phyloP scores from a whole-genome alignment of 805 yeast species.

The Candida khao-thaluensis region DNA sequence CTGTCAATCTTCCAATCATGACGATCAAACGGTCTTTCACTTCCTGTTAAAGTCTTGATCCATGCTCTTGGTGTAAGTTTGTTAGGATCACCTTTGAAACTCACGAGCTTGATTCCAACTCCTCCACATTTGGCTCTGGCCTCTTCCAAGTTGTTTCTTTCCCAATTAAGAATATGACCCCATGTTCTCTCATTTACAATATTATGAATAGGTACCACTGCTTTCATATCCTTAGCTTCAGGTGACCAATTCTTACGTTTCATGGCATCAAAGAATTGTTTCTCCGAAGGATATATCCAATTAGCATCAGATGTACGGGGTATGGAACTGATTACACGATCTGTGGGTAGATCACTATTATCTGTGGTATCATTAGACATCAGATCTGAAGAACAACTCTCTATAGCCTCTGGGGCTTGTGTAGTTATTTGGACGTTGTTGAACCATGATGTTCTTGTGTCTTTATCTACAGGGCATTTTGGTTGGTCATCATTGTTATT shows the following conservation, averaged over 20 bases:
- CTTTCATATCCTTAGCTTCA: slow-evolving; percentile 74
- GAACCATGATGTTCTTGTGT: slow-evolving; percentile 38
- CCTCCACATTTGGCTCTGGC: slow-evolving; percentile 54
- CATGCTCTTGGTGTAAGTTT: slow-evolving; percentile 86
- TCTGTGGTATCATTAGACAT: slow-evolving; percentile 36
- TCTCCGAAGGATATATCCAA: slow-evolving; percentile 96
- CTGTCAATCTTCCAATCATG: slow-evolving; percentile 92
- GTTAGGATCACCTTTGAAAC: slow-evolving; percentile 86
- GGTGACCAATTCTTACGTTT: slow-evolving; percentile 87
- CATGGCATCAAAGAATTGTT: slow-evolving; percentile 95
- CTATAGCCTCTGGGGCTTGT: slow-evolving; percentile 34
- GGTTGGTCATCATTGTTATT: slow-evolving; percentile 17
- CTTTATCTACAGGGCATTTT: slow-evolving; percentile 27
- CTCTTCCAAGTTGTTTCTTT: slow-evolving; percentile 53
- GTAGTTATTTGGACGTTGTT: slow-evolving; percentile 34
- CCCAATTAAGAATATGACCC: slow-evolving; percentile 85
- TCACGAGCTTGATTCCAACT: slow-evolving; percentile 72
- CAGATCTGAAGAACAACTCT: slow-evolving; percentile 16
- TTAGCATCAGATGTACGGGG: slow-evolving; percentile 71
- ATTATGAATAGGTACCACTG: slow-evolving; percentile 92
- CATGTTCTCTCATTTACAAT: slow-evolving; percentile 92
- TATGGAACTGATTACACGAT: slow-evolving; percentile 75
- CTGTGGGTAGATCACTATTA: slow-evolving; percentile 54
- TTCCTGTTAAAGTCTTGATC: slow-evolving; percentile 62
- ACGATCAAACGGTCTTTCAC: slow-evolving; percentile 85